Conservation (phyloP, 2,329 filamentous ascomycete species). For the Fusarium palustre region DNA sequence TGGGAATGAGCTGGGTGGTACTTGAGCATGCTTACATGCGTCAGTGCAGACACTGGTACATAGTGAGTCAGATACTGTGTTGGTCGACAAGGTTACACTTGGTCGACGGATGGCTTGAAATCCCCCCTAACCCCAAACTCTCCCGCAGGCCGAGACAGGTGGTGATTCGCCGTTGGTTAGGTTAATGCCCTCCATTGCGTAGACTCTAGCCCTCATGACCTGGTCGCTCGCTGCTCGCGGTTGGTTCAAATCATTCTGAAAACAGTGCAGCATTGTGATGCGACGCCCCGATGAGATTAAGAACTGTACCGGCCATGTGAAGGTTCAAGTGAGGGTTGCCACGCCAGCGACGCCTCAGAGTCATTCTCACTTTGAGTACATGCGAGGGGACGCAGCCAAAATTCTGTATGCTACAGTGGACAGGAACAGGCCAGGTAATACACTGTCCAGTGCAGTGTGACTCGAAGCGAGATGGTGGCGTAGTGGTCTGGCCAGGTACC, state of each 20-base stretch:
- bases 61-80: constrained; percentile 38
- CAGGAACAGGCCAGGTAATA: background rate
- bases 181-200: constrained; percentile 33
- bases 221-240: constrained; percentile 9
- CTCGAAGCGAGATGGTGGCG: constrained; percentile 13
- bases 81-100: constrained; percentile 36
- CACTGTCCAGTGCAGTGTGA: constrained; percentile 16
- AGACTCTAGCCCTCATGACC: constrained; percentile 29
- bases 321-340: constrained; percentile 9
- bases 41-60: constrained; percentile 19
- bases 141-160: constrained; percentile 24
- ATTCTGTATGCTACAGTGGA: background rate
- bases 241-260: constrained; percentile 33
- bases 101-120: constrained; percentile 32
- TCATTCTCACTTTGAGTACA: constrained; percentile 22
- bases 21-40: constrained; percentile 3
- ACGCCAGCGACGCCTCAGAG: constrained; percentile 35
- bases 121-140: constrained; percentile 37
- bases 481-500: background rate
- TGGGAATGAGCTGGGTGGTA: constrained; percentile 2
- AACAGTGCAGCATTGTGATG: constrained; percentile 20
- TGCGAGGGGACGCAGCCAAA: constrained; percentile 1
- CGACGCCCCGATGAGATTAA: constrained; percentile 12
- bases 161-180: constrained; percentile 28
- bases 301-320: constrained; percentile 4